Evolutionary conservation across 495 filamentous ascomycete species (phyloP), one percentile per base, ranked within the genome.

Genomic region (Talaromyces wortmannii): DNA sequence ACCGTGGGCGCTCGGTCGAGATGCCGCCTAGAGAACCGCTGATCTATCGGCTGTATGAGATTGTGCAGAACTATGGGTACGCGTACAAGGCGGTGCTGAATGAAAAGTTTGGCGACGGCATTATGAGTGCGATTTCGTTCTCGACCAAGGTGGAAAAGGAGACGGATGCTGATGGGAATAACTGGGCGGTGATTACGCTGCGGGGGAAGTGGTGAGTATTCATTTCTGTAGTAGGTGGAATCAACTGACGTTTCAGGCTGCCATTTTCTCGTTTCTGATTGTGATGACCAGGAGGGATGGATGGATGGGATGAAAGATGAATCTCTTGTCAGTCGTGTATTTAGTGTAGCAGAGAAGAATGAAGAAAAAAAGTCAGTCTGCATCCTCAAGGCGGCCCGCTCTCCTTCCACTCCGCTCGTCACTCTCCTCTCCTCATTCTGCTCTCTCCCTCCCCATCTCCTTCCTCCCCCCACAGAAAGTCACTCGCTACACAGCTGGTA

Each of bases 101-200:
- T 65, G 94, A 98, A 82, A 98, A 96, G 77, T 97, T 98, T 73
- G 94, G 94, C 0, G 94, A 98, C 71, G 94, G 94, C 0, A 98
- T 98, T 63, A 97, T 98, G 94, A 95, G 90, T 64, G 94, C 92
- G 0, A 96, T 98, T 66, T 82, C 85, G 6, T 98, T 98, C 66
- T 86, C 83, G 42, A 95, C 91, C 1, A 92, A 91, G 70, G 89
- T 98, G 12, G 90, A 97, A 74, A 97, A 96, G 80, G 94, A 98
- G 82, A 83, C 83, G 7, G 94, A 97, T 72, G 79, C 83, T 53
- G 79, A 88, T 63, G 92, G 91, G 15, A 84, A 81, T 58, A 75
- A 77, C 43, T 95, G 92, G 92, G 94, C 87, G 13, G 83, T 91
- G 49, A 98, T 98, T 68, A 95, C 91, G 5, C 63, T 97, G 48